phyloP scores from a whole-genome alignment of 169 alveolate species.

The Perkinsus olseni region DNA sequence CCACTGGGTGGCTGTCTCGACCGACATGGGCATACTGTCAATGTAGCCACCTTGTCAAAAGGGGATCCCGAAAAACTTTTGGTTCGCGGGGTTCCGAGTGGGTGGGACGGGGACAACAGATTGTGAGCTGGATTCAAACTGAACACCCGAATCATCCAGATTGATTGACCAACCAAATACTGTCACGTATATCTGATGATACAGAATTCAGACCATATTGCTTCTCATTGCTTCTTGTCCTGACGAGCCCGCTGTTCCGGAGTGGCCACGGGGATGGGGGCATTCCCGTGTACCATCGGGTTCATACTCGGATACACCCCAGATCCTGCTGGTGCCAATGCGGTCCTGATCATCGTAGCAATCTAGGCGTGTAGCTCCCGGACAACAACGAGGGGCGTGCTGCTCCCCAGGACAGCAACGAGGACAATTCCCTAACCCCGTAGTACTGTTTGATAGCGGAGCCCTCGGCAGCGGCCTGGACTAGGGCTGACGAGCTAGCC shows the following conservation, averaged over 20 bases:
- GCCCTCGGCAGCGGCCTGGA: background rate
- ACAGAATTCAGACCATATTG: background rate
- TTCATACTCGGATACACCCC: conserved; percentile 1
- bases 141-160: background rate
- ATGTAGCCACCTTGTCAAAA: background rate
- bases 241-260: background rate
- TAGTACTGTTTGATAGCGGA: background rate
- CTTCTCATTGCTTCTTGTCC: background rate
- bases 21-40: background rate
- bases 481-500: background rate
- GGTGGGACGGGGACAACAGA: too few species aligned
- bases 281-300: background rate
- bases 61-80: background rate
- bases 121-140: too few species aligned
- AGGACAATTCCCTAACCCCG: background rate
- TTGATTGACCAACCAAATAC: background rate
- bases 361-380: background rate
- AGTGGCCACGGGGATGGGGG: background rate
- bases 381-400: too few species aligned
- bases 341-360: background rate
- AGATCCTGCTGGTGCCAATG: background rate
- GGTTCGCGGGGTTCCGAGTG: too few species aligned
- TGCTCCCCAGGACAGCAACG: too few species aligned
- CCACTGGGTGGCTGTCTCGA: too few species aligned
- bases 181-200: background rate